A percentile compares a stretch with the other conserved stretches of the same genome.
phyloP scores from a whole-genome alignment of 805 yeast species.

The Lipomyces sp. region DNA sequence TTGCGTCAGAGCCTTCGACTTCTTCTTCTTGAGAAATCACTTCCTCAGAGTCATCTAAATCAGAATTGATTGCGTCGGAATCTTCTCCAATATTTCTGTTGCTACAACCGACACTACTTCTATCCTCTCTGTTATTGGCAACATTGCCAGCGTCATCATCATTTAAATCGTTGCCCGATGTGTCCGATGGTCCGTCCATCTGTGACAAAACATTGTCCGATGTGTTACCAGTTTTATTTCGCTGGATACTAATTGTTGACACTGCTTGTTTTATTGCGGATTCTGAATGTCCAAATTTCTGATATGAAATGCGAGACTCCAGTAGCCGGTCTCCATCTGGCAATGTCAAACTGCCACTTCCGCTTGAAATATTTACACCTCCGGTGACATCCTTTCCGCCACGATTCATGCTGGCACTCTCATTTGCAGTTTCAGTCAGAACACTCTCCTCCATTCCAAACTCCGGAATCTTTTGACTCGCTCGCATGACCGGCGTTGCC shows the following conservation, averaged over 20 bases:
- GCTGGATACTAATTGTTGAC: constrained; percentile 13
- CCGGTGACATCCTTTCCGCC: constrained; percentile 33
- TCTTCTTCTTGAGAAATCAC: constrained; percentile 62
- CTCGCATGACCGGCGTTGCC: constrained; percentile 43
- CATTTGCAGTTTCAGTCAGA: constrained; percentile 40
- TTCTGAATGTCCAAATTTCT: neutral
- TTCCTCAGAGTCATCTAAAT: constrained; percentile 87
- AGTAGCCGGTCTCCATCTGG: constrained; percentile 54
- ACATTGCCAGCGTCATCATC: constrained; percentile 47
- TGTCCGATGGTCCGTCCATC: constrained; percentile 33
- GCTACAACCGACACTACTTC: too few species aligned
- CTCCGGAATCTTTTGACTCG: constrained; percentile 43
- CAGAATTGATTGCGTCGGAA: constrained; percentile 91
- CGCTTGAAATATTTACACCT: constrained; percentile 20
- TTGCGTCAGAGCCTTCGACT: constrained; percentile 82
- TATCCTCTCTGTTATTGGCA: too few species aligned
- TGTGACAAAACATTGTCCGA: constrained; percentile 22
- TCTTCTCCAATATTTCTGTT: too few species aligned
- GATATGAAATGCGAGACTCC: constrained; percentile 26
- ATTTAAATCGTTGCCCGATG: constrained; percentile 44
- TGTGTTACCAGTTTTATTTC: constrained; percentile 16
- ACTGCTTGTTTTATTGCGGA: neutral
- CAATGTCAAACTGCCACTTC: constrained; percentile 54
- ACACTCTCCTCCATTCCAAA: constrained; percentile 41
- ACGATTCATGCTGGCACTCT: constrained; percentile 41